A percentile compares a stretch with the other conserved stretches of the same genome.
These are phyloP conservation scores for Marasmius oreades DNA, from an alignment of 1,284 basidiomycete genomes.

Conservation along the genomic window DNA sequence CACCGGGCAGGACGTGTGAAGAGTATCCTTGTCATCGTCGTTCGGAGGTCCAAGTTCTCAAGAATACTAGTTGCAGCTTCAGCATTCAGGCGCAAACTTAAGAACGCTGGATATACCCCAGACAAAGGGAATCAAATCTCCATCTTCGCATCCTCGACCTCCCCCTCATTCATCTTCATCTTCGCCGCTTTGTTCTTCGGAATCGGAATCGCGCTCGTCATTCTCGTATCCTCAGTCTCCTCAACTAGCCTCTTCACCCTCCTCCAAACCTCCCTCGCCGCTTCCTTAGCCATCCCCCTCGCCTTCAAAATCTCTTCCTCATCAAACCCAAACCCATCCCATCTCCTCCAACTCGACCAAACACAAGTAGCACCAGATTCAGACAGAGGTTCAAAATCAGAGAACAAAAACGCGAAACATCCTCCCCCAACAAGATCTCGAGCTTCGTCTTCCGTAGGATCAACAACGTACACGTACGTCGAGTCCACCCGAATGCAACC, in stretches of 20 bases:
- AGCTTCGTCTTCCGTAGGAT: slow-evolving; percentile 50
- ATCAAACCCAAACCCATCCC: slow-evolving; percentile 27
- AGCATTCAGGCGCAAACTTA: too few species aligned
- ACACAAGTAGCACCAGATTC: slow-evolving; percentile 33
- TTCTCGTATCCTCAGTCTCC: slow-evolving; percentile 12
- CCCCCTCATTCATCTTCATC: slow-evolving; percentile 10
- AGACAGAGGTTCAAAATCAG: slow-evolving; percentile 23
- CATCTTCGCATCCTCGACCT: slow-evolving; percentile 30
- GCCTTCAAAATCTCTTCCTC: slow-evolving; percentile 41
- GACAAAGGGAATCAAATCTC: slow-evolving; percentile 23
- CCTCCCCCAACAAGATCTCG: slow-evolving; percentile 38
- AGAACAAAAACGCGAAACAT: slow-evolving; percentile 69
- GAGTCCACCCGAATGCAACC: slow-evolving; percentile 26
- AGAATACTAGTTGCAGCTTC: too few species aligned
- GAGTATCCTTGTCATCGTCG: too few species aligned
- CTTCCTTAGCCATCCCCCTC: slow-evolving; percentile 40
- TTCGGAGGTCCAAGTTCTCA: too few species aligned
- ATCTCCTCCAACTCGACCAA: slow-evolving; percentile 54
- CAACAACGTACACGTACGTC: slow-evolving; percentile 36
- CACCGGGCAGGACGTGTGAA: too few species aligned
- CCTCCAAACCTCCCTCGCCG: slow-evolving; percentile 43
- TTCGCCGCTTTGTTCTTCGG: slow-evolving; percentile 6
- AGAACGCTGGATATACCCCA: background rate
- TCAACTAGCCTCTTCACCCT: slow-evolving; percentile 42
- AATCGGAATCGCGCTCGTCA: background rate